A percentile compares a stretch with the other conserved stretches of the same genome.
phyloP scores from a whole-genome alignment of 78 protist species.

The Planoprotostelium fungivorum region DNA sequence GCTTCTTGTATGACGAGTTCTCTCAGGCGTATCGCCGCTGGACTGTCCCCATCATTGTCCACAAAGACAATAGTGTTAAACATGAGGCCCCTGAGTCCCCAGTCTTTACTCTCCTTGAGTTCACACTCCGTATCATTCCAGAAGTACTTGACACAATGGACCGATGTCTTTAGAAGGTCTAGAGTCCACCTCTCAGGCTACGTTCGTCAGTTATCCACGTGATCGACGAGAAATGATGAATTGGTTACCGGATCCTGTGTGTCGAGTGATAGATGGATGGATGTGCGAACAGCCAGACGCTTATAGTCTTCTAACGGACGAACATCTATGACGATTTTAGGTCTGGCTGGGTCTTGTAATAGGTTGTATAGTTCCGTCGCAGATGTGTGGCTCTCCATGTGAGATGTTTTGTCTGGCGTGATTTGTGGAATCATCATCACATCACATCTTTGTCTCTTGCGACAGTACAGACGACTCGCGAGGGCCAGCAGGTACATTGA shows the following conservation, averaged over 20 bases:
- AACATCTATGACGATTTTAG: constrained; percentile 34
- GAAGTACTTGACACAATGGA: background rate
- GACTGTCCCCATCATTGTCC: background rate
- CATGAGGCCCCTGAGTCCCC: background rate
- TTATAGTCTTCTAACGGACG: constrained; percentile 12
- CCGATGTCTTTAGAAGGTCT: constrained; percentile 8
- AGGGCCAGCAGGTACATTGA: too few species aligned
- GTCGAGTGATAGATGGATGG: constrained; percentile 30
- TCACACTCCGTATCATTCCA: constrained; percentile 8
- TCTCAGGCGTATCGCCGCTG: background rate
- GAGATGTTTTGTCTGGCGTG: too few species aligned
- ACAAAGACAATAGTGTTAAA: background rate
- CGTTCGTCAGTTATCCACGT: constrained; percentile 18
- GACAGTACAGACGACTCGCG: too few species aligned
- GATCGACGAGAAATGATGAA: background rate
- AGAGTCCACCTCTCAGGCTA: constrained; percentile 14
- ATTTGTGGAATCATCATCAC: too few species aligned
- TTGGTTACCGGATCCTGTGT: background rate
- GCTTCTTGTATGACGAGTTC: background rate
- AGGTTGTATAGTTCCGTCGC: constrained; percentile 26
- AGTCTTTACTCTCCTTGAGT: background rate
- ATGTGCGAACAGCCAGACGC: background rate
- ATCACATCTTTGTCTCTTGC: too few species aligned
- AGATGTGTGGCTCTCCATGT: background rate
- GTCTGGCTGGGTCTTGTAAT: constrained; percentile 25